Base-by-base conservation (phyloP, 1,284 basidiomycete genomes). In the Trametes sp. region DNA sequence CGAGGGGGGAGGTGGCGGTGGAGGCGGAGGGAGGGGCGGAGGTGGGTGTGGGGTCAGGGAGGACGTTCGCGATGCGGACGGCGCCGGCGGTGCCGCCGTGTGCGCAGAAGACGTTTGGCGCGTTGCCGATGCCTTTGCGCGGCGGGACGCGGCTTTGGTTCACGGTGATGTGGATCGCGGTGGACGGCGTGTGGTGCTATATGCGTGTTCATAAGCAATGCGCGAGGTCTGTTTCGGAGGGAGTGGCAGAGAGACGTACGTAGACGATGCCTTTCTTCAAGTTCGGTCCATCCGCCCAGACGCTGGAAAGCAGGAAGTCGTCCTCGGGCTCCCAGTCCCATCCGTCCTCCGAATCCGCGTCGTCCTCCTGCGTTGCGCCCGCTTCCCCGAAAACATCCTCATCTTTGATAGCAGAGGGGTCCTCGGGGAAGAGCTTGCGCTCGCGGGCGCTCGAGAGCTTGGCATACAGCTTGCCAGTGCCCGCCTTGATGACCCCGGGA, bases 271-370 rank as follows among this genome's bases (percentile, higher is more conserved):
- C 89, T 50, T 78, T 77, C 10, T 75, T 67, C 2, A 81, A 69
- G 57, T 84, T 80, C 2, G 80, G 76, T 0, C 84, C 83, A 6
- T 77, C 76, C 0, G 82, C 79, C 87, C 87, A 90, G 2, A 83
- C 82, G 67, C 85, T 82, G 5, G 71, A 78, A 16, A 90, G 70
- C 0, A 82, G 83, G 55, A 83, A 82, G 63, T 89, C 87, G 68
- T 88, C 87, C 70, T 90, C 89, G 1, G 84, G 81, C 61, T 85
- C 82, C 88, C 88, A 89, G 46, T 77, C 80, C 82, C 85, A 87
- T 14, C 72, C 75, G 6, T 74, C 73, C 0, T 72, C 76, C 26
- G 73, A 74, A 2, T 77, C 78, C 16, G 67, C 69, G 0, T 21
- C 23, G 8, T 11, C 4, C 7, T 33, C 31, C 31, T 7, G 6